Conservation (phyloP, 441 rosid species). For the Populus hybrid region DNA sequence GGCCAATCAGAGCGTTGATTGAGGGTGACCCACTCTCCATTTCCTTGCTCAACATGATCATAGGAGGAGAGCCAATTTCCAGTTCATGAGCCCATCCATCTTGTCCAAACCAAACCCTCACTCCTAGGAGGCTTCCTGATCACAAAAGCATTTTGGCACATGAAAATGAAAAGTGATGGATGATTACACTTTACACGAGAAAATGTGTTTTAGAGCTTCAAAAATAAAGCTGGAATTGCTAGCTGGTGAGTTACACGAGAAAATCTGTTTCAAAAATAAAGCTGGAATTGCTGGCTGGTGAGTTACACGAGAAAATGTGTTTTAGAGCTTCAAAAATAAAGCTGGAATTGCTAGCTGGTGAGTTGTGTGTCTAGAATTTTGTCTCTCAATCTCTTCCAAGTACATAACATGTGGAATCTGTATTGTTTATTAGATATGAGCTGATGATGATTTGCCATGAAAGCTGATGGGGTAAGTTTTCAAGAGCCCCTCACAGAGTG, state of each 20-base stretch:
- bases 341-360: not conserved
- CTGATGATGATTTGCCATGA: constrained; percentile 3
- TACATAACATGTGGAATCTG: constrained; percentile 24
- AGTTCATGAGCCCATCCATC: constrained; percentile 15
- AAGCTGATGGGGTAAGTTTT: not conserved
- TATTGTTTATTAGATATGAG: constrained; percentile 6
- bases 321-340: not conserved
- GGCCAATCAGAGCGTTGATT: constrained; percentile 21
- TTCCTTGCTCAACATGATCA: constrained; percentile 18
- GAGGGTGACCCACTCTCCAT: constrained; percentile 18
- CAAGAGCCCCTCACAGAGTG: not conserved
- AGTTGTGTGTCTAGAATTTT: not conserved
- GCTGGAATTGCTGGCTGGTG: not conserved
- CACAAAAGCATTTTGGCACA: constrained; percentile 33
- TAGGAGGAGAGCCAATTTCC: constrained; percentile 14
- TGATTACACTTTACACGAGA: constrained; percentile 17
- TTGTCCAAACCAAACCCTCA: constrained; percentile 18
- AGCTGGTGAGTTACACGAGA: not conserved
- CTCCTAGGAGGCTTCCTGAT: constrained; percentile 29
- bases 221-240: constrained; percentile 3
- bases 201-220: not conserved
- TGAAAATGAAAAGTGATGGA: constrained; percentile 16
- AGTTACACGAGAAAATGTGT: constrained; percentile 4
- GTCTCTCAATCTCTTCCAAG: constrained; percentile 1
- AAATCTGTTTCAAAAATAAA: not conserved